Evolutionary conservation across 441 rosid genomes (phyloP), one percentile per base, ranked within the genome.

Genomic region (Pelargonium citronellum): DNA sequence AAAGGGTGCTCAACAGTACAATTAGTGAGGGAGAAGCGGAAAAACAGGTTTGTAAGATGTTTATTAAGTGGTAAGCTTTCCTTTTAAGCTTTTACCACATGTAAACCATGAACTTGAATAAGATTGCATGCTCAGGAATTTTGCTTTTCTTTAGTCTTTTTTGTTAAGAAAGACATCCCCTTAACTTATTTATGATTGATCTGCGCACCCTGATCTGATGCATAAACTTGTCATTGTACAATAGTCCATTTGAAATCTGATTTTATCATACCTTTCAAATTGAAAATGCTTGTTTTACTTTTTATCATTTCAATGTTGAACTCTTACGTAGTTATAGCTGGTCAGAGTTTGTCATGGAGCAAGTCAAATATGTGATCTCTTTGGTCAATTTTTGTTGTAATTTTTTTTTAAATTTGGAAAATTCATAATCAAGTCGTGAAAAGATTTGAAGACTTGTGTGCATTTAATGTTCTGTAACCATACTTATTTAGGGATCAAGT

Each of bases 1-100:
- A 87, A 74, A 94, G 77, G 77, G 99, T 90, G 67, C 87, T 89
- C 5, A 68, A 65, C 60, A 91, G 99, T 78, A 85, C 72, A 1
- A 46, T 87, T 73, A 87, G 79, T 65, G 97, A 94, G 86, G 73
- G 69, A 69, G 89, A 91, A 81, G 99, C 96, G 60, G 97, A 94
- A 77, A 65, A 75, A 75, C 91, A 91, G 97, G 99, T 94, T 66
- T 69, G 80, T 76, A 60, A 67, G 69, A 66, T 53, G 43, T 22
- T 43, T 69, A 5, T 76, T 9, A 22, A 27, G 24, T 55, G 46
- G 13, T 65, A 30, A 46, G 51, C 51, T 5, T 53, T 44, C 4
- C 68, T 44, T 46, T 30, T 43, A 5, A 58, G 10, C 57, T 68
- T 27, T 7, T 7, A 22, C 24, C 24, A 55, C 61, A 16, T 55